A percentile compares a stretch with the other conserved stretches of the same genome.
phyloP scores from a whole-genome alignment of 1,139 yeast species.

The Cylindricascospora bacillispora region DNA sequence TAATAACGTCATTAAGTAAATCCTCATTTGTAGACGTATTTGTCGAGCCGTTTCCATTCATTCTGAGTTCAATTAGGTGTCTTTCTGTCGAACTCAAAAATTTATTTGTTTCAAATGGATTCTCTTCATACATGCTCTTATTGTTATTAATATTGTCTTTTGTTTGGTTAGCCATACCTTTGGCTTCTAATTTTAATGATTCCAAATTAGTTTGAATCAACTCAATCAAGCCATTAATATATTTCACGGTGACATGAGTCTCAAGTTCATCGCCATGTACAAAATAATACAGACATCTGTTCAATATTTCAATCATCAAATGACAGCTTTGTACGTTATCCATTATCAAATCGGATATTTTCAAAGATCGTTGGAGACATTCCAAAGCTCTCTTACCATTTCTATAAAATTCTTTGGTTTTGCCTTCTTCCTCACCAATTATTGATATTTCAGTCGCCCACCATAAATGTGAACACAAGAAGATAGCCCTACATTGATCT shows the following conservation, averaged over 20 bases:
- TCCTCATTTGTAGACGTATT: too few relatives aligned
- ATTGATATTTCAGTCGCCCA: slow-evolving; percentile 64
- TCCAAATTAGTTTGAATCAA: slow-evolving; percentile 66
- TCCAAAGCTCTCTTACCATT: slow-evolving; percentile 55
- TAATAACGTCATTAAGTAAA: too few relatives aligned
- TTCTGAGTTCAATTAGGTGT: background rate
- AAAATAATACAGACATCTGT: slow-evolving; percentile 72
- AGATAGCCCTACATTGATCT: slow-evolving; percentile 88
- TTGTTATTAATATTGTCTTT: slow-evolving; percentile 1
- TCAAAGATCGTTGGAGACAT: slow-evolving; percentile 59
- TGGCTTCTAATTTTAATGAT: slow-evolving; percentile 32
- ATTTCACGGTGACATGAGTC: slow-evolving; percentile 56
- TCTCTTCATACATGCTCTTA: slow-evolving; percentile 28
- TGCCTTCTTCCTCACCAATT: slow-evolving; percentile 37
- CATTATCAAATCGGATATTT: slow-evolving; percentile 90
- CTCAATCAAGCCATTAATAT: slow-evolving; percentile 78
- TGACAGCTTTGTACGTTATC: slow-evolving; percentile 44
- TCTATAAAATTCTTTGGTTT: slow-evolving; percentile 22
- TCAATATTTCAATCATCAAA: slow-evolving; percentile 78
- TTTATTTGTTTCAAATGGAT: slow-evolving; percentile 6
- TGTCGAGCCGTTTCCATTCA: too few relatives aligned
- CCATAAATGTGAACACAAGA: slow-evolving; percentile 84
- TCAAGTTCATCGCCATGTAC: slow-evolving; percentile 69
- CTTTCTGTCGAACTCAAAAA: background rate
- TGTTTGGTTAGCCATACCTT: slow-evolving; percentile 13